A percentile compares a stretch with the other conserved stretches of the same genome.
These are phyloP conservation scores for Aureobasidium sp. DNA, from an alignment of 2,329 filamentous ascomycete genomes.

Conservation along the genomic window DNA sequence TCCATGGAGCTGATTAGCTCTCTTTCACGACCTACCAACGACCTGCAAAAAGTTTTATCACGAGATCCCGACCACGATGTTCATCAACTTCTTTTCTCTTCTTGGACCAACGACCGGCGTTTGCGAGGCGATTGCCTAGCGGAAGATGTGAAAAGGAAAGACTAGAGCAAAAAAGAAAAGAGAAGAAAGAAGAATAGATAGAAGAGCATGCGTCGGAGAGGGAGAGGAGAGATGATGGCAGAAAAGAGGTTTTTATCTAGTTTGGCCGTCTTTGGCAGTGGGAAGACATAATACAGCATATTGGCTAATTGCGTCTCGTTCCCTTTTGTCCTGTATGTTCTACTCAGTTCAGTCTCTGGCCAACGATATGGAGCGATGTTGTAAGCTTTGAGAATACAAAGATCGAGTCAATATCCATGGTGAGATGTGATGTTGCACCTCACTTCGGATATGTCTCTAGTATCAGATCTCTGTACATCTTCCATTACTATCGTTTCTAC, in stretches of 20 bases:
- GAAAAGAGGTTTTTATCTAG: background rate
- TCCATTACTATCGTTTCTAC: too few relatives aligned
- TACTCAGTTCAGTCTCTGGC: too few relatives aligned
- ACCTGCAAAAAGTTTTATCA: constrained; percentile 15
- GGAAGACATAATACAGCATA: background rate
- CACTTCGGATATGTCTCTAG: too few relatives aligned
- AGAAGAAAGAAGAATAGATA: background rate
- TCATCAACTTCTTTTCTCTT: background rate
- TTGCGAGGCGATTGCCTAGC: background rate
- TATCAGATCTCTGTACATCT: too few relatives aligned
- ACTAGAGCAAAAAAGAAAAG: background rate
- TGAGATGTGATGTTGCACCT: too few relatives aligned
- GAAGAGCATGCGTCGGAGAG: constrained; percentile 9
- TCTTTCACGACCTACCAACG: constrained; percentile 12
- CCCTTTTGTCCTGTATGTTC: background rate
- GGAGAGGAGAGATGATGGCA: constrained; percentile 17
- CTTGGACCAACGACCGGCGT: background rate
- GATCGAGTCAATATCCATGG: too few relatives aligned
- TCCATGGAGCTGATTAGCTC: constrained; percentile 3
- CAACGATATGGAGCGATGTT: background rate
- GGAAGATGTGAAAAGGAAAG: background rate
- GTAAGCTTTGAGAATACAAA: background rate
- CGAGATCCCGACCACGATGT: constrained; percentile 15
- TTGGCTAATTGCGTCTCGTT: background rate
- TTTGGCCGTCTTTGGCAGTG: background rate